phyloP scores from a whole-genome alignment of 768 basidiomycete genomes.

The Macrolepiota albuminosa region DNA sequence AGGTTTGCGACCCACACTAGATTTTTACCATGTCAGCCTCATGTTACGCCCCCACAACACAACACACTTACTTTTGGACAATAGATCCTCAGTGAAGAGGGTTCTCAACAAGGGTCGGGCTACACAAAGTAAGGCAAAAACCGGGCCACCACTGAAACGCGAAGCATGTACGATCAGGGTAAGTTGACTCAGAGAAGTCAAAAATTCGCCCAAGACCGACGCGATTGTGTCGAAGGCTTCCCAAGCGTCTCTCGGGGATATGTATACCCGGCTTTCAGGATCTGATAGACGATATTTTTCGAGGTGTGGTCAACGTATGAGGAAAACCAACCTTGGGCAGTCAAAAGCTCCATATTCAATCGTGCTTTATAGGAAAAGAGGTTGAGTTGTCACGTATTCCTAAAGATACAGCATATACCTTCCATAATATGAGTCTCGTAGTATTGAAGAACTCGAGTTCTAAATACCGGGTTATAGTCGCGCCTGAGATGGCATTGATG shows the following conservation, averaged over 20 bases:
- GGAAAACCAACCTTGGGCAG: conserved; percentile 15
- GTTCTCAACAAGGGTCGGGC: conserved; percentile 23
- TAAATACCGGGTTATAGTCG: conserved; percentile 8
- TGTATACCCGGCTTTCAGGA: conserved; percentile 15
- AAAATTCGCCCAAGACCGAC: conserved; percentile 14
- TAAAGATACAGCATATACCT: conserved; percentile 12
- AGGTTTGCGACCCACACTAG: conserved; percentile 26
- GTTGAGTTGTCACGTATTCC: not conserved
- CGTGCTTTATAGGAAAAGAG: conserved; percentile 7
- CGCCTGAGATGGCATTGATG: conserved; percentile 5
- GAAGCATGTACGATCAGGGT: conserved; percentile 26
- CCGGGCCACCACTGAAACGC: conserved; percentile 24
- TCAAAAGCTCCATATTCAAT: conserved; percentile 19
- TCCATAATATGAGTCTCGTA: conserved; percentile 25
- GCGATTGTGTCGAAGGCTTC: conserved; percentile 21
- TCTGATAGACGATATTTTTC: conserved; percentile 11
- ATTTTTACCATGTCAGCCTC: not conserved
- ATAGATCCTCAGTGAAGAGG: conserved; percentile 18
- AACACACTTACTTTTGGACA: conserved; percentile 22
- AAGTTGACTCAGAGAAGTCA: conserved; percentile 24
- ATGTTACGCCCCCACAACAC: not conserved
- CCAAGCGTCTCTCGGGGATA: conserved; percentile 21
- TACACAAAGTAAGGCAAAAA: conserved; percentile 31
- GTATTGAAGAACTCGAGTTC: conserved; percentile 16
- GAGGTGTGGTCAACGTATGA: too few relatives aligned